phyloP scores from a whole-genome alignment of 169 alveolate genomes.

The Plasmodium vinckei region DNA sequence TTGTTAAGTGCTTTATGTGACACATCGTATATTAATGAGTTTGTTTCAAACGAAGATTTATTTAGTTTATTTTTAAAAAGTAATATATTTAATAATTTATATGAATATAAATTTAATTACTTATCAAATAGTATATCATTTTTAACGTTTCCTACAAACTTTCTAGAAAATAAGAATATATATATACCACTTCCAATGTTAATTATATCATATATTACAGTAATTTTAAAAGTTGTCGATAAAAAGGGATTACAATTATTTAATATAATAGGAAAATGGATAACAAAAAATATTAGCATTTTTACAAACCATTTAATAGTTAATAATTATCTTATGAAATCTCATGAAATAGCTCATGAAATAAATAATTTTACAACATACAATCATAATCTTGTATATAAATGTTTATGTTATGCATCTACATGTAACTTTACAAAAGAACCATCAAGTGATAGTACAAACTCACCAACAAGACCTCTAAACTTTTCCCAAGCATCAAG shows the following conservation, averaged over 20 bases:
- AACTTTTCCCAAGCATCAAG: neutral
- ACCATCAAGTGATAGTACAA: neutral
- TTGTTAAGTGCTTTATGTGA: conserved; percentile 60
- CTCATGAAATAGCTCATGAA: conserved; percentile 46
- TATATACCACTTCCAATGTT: conserved; percentile 61
- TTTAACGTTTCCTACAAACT: conserved; percentile 63
- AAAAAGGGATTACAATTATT: conserved; percentile 54
- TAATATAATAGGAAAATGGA: conserved; percentile 50
- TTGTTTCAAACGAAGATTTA: conserved; percentile 29
- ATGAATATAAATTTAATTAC: conserved; percentile 66
- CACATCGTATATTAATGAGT: conserved; percentile 52
- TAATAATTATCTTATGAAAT: conserved; percentile 55
- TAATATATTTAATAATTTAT: conserved; percentile 45
- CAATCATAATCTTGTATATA: conserved; percentile 42
- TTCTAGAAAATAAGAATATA: conserved; percentile 51
- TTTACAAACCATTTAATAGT: conserved; percentile 47
- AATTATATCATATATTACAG: conserved; percentile 42
- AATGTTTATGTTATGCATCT: conserved; percentile 54
- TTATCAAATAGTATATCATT: conserved; percentile 46
- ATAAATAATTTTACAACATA: conserved; percentile 66
- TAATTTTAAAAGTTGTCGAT: conserved; percentile 46
- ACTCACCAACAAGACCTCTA: neutral
- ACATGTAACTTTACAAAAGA: conserved; percentile 50
- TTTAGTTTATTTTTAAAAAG: conserved; percentile 52
- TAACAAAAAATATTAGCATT: conserved; percentile 17